Conservation (phyloP, 2,329 filamentous ascomycete species). For the Alternaria sp. region DNA sequence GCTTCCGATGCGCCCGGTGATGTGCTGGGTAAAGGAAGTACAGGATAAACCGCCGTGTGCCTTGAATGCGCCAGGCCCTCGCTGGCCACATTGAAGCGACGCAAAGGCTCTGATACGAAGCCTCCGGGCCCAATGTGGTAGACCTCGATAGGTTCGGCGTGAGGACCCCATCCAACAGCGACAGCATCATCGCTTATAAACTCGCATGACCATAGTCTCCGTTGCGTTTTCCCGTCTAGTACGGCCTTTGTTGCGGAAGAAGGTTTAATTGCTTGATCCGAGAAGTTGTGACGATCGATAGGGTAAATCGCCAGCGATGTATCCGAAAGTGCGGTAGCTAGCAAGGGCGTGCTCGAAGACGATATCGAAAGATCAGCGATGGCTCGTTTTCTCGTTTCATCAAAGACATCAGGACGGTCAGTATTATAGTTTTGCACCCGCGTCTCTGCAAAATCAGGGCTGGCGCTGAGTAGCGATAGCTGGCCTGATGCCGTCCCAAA, state of each 20-base stretch:
- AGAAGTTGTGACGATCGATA: slow-evolving; percentile 32
- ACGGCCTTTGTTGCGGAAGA: slow-evolving; percentile 26
- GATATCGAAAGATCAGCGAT: slow-evolving; percentile 53
- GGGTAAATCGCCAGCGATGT: slow-evolving; percentile 55
- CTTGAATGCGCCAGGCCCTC: background rate
- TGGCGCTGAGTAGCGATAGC: slow-evolving; percentile 45
- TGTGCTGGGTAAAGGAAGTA: slow-evolving; percentile 48
- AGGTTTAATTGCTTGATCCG: slow-evolving; percentile 31
- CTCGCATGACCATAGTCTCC: slow-evolving; percentile 57
- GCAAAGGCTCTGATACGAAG: slow-evolving; percentile 46
- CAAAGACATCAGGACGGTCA: slow-evolving; percentile 52
- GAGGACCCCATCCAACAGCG: slow-evolving; percentile 58
- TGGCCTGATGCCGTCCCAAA: slow-evolving; percentile 64
- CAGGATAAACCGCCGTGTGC: slow-evolving; percentile 53
- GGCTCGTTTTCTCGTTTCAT: background rate
- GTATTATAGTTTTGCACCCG: slow-evolving; percentile 49
- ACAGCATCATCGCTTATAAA: slow-evolving; percentile 59
- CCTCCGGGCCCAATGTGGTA: slow-evolving; percentile 58
- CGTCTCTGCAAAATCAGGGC: slow-evolving; percentile 16
- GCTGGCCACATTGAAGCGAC: slow-evolving; percentile 46
- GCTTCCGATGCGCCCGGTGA: slow-evolving; percentile 40
- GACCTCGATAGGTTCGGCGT: slow-evolving; percentile 55
- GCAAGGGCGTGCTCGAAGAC: slow-evolving; percentile 47
- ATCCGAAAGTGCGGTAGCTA: slow-evolving; percentile 61
- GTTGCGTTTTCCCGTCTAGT: slow-evolving; percentile 15